phyloP scores from a whole-genome alignment of 139 green algal genomes.

The Chlamydomonas incerta region DNA sequence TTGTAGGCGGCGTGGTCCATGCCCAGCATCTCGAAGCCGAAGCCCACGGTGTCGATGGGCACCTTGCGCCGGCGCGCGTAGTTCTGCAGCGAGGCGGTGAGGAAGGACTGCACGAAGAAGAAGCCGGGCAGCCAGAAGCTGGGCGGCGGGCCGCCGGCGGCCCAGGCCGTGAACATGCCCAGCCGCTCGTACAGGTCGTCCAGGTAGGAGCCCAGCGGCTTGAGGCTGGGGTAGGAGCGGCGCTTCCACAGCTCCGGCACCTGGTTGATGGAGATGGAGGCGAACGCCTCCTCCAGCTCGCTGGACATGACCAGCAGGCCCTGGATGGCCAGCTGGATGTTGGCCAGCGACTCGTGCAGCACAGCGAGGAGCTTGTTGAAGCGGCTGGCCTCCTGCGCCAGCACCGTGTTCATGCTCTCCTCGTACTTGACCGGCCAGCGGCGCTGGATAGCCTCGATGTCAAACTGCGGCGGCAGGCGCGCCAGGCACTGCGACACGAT shows the following conservation, averaged over 20 bases:
- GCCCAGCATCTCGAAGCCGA: constrained; percentile 80
- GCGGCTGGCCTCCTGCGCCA: constrained; percentile 71
- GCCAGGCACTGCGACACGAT: constrained; percentile 63
- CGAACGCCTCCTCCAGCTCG: constrained; percentile 80
- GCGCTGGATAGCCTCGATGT: constrained; percentile 71
- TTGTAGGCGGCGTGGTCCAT: constrained; percentile 63
- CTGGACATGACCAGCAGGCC: constrained; percentile 83
- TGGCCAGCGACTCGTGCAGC: constrained; percentile 66
- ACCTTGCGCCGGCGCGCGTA: constrained; percentile 76
- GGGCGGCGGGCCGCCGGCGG: constrained; percentile 62
- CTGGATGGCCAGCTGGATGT: constrained; percentile 69
- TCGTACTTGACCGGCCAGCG: constrained; percentile 70
- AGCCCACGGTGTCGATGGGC: constrained; percentile 82
- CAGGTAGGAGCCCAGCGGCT: constrained; percentile 78
- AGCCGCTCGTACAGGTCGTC: constrained; percentile 77
- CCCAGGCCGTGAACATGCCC: constrained; percentile 69
- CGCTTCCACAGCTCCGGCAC: constrained; percentile 79
- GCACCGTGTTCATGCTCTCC: constrained; percentile 78
- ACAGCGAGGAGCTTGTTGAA: constrained; percentile 76
- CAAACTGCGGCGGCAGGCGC: constrained; percentile 72
- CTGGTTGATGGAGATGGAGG: constrained; percentile 73
- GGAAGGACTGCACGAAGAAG: constrained; percentile 89
- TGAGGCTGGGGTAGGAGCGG: constrained; percentile 78
- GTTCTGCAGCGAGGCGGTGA: constrained; percentile 84
- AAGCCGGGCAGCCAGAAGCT: constrained; percentile 87